Conservation (phyloP, 441 rosid genomes). For the Dalechampia spathulata region DNA sequence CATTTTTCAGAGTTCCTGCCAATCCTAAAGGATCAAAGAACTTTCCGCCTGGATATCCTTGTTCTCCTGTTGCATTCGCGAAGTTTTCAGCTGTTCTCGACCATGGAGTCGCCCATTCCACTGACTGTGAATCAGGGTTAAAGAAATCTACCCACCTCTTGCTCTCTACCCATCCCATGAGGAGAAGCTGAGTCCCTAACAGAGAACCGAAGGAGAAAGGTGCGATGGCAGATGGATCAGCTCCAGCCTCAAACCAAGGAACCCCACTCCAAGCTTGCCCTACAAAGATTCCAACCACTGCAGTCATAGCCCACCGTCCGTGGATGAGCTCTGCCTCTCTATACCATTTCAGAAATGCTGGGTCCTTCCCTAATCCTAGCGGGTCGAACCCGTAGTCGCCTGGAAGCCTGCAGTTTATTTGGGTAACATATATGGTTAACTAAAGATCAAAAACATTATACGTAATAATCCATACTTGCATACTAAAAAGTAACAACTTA, state of each 20-base stretch:
- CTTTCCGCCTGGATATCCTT: constrained; percentile 91
- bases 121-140: constrained; percentile 82
- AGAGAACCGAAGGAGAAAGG: constrained; percentile 88
- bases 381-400: constrained; percentile 97
- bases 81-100: constrained; percentile 81
- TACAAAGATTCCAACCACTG: constrained; percentile 80
- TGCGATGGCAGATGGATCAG: constrained; percentile 72
- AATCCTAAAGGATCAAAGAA: constrained; percentile 83
- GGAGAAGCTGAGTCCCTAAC: constrained; percentile 73
- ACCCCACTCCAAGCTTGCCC: constrained; percentile 96
- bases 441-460: not conserved
- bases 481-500: constrained; percentile 29
- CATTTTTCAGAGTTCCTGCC: constrained; percentile 53
- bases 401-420: constrained; percentile 55
- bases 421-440: too few relatives aligned
- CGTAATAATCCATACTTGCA: not conserved
- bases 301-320: constrained; percentile 96
- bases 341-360: constrained; percentile 90
- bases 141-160: constrained; percentile 95
- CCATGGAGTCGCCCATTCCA: constrained; percentile 98
- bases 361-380: constrained; percentile 84
- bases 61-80: constrained; percentile 77
- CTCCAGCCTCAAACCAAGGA: constrained; percentile 97
- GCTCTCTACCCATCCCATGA: constrained; percentile 99
- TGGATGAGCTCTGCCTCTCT: constrained; percentile 96